Conservation (phyloP, 768 basidiomycete species). For the Leccinellum albellum region DNA sequence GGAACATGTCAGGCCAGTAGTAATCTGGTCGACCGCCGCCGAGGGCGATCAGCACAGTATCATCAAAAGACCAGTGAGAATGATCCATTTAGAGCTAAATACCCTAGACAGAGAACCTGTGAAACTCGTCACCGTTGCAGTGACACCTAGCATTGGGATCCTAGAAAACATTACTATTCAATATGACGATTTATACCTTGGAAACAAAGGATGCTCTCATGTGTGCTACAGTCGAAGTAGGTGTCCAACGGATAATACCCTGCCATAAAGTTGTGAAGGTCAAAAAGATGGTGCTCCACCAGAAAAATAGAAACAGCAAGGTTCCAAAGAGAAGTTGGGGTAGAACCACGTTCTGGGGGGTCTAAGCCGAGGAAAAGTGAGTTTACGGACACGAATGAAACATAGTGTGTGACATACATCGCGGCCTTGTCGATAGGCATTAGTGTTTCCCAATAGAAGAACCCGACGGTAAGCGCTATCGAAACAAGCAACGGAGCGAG, state of each 20-base stretch:
- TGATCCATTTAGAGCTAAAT: slow-evolving; percentile 42
- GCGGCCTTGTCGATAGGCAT: slow-evolving; percentile 41
- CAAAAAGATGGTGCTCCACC: slow-evolving; percentile 37
- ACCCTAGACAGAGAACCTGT: slow-evolving; percentile 38
- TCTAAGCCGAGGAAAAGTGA: slow-evolving; percentile 13
- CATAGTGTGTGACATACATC: slow-evolving; percentile 31
- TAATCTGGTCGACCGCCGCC: slow-evolving; percentile 37
- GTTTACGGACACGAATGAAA: background rate
- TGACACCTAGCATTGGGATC: slow-evolving; percentile 42
- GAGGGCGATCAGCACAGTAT: slow-evolving; percentile 40
- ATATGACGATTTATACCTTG: background rate
- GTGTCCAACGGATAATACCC: slow-evolving; percentile 38
- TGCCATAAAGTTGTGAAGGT: slow-evolving; percentile 40
- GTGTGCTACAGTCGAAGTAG: slow-evolving; percentile 37
- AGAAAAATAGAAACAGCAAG: slow-evolving; percentile 38
- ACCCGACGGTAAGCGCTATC: slow-evolving; percentile 35
- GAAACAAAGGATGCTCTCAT: slow-evolving; percentile 27
- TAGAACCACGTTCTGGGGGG: slow-evolving; percentile 44
- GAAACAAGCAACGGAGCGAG: slow-evolving; percentile 46
- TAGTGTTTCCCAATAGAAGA: slow-evolving; percentile 50
- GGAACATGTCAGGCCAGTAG: slow-evolving; percentile 49
- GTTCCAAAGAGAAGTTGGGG: slow-evolving; percentile 39
- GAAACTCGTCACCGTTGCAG: slow-evolving; percentile 35
- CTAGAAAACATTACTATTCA: slow-evolving; percentile 14
- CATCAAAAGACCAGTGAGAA: slow-evolving; percentile 39